Conservation (phyloP, 352 stramenopile species). For the Discostella stelligera region DNA sequence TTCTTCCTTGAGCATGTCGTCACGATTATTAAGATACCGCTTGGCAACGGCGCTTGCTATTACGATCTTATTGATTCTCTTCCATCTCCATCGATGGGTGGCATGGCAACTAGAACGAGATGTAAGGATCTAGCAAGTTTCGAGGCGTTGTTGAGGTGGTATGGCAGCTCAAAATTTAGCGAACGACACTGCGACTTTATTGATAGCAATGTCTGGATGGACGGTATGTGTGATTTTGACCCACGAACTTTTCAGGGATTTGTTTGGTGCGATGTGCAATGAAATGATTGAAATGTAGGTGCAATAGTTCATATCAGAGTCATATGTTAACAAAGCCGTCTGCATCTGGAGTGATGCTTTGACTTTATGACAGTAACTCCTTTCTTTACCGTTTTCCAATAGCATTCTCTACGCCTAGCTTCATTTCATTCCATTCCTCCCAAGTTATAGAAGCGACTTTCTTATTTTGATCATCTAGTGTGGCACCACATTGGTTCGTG, state of each 20-base stretch:
- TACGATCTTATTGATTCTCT: conserved; percentile 81
- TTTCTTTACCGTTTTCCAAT: not conserved
- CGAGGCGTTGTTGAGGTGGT: conserved; percentile 59
- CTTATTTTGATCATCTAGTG: conserved; percentile 1
- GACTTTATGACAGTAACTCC: no score
- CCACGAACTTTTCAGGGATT: conserved; percentile 82
- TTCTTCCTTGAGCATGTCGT: conserved; percentile 81
- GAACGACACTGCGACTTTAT: conserved; percentile 73
- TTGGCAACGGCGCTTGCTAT: conserved; percentile 39
- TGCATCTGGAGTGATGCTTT: no score
- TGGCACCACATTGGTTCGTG: not conserved
- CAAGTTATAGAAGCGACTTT: conserved; percentile 20
- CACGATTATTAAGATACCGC: conserved; percentile 71
- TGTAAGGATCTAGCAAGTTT: conserved; percentile 66
- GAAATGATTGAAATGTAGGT: not conserved
- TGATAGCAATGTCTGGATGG: conserved; percentile 76
- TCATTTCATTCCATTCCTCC: conserved; percentile 32
- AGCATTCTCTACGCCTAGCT: conserved; percentile 21
- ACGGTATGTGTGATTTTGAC: conserved; percentile 81
- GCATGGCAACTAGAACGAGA: conserved; percentile 59
- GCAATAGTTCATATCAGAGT: no score
- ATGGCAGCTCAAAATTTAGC: conserved; percentile 72
- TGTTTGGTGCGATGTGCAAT: conserved; percentile 63
- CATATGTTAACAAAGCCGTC: no score
- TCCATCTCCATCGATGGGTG: conserved; percentile 39